These are phyloP conservation scores for Alternaria sp. DNA, from an alignment of 2,329 filamentous ascomycete species.

Conservation along the genomic window DNA sequence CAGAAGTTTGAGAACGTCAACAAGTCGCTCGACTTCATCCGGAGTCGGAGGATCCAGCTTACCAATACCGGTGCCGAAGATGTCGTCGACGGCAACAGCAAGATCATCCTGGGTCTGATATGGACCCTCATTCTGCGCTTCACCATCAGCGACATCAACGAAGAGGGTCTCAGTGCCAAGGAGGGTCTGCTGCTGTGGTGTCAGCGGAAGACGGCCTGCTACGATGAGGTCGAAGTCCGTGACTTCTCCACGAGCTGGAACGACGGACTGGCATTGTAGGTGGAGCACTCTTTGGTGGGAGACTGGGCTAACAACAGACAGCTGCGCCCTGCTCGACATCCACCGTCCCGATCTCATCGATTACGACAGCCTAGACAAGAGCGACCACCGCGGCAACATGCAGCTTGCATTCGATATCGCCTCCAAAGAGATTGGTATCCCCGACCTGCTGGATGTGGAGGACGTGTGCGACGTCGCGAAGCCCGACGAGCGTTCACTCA, in stretches of 20 bases:
- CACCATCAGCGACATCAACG: constrained; percentile 98
- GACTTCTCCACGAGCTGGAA: constrained; percentile 98
- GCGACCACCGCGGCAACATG: constrained; percentile 95
- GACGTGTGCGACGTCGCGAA: constrained; percentile 97
- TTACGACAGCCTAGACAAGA: constrained; percentile 93
- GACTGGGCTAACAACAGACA: constrained; percentile 28
- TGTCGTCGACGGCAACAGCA: constrained; percentile 95
- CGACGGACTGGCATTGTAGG: constrained; percentile 85
- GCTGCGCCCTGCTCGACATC: constrained; percentile 91
- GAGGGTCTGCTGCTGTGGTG: constrained; percentile 96
- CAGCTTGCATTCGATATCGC: constrained; percentile 97
- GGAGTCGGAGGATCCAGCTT: constrained; percentile 89
- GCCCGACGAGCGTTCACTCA: constrained; percentile 93
- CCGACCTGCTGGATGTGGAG: constrained; percentile 92
- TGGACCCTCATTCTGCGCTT: constrained; percentile 98
- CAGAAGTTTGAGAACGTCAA: constrained; percentile 99
- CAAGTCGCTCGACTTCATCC: constrained; percentile 92
- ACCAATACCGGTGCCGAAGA: constrained; percentile 98
- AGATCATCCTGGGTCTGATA: constrained; percentile 96
- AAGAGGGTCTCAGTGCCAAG: constrained; percentile 96
- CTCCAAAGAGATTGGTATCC: constrained; percentile 94
- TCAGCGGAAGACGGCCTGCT: constrained; percentile 97
- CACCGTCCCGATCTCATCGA: constrained; percentile 97
- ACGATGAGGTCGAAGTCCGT: constrained; percentile 92
- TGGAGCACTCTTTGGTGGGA: not conserved